These are phyloP conservation scores for Phyllosticta citriasiana DNA, from an alignment of 2,329 filamentous ascomycete genomes.

Conservation along the genomic window DNA sequence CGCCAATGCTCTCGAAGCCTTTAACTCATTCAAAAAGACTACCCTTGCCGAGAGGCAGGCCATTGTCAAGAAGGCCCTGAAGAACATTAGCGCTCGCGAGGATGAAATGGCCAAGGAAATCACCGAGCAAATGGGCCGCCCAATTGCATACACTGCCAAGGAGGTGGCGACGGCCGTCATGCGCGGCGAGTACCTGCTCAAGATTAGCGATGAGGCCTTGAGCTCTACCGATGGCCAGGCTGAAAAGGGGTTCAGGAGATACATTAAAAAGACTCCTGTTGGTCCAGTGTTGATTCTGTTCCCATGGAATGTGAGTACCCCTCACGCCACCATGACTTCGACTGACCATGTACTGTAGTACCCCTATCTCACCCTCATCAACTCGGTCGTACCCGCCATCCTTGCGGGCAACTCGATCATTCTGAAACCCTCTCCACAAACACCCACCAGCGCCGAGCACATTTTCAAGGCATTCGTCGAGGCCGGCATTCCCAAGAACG, in stretches of 20 bases:
- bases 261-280: constrained; percentile 78
- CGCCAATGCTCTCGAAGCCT: constrained; percentile 61
- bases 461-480: constrained; percentile 65
- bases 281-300: constrained; percentile 85
- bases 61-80: constrained; percentile 71
- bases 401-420: constrained; percentile 86
- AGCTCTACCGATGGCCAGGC: constrained; percentile 72
- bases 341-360: constrained; percentile 48
- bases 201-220: constrained; percentile 68
- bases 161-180: constrained; percentile 80
- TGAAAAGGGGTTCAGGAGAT: constrained; percentile 83
- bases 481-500: constrained; percentile 71
- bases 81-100: constrained; percentile 57
- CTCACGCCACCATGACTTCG: constrained; percentile 3
- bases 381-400: constrained; percentile 85
- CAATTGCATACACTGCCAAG: constrained; percentile 74
- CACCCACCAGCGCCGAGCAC: constrained; percentile 82
- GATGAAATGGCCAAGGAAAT: constrained; percentile 76
- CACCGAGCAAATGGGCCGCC: constrained; percentile 90
- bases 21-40: constrained; percentile 66
- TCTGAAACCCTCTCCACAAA: constrained; percentile 89
- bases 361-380: constrained; percentile 86
- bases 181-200: constrained; percentile 75
- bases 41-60: constrained; percentile 63
- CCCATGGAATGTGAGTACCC: constrained; percentile 77